Evolutionary conservation across 257 asterid genomes (phyloP).

Genomic region (Solanum ossicruentum): DNA sequence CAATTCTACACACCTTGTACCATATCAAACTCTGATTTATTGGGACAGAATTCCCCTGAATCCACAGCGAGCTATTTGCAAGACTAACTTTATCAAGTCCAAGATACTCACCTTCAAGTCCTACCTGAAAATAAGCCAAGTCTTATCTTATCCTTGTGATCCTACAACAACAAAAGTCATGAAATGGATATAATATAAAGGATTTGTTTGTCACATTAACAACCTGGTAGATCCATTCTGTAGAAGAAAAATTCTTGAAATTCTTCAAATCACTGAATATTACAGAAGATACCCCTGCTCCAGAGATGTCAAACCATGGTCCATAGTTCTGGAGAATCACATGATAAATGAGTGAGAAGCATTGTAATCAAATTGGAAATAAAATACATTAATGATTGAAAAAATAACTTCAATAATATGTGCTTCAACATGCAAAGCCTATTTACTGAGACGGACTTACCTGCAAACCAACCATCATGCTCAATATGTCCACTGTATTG

Average conservation of each 20-base stretch:
- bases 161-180: not conserved
- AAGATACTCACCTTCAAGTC: constrained; percentile 66
- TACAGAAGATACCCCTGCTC: constrained; percentile 57
- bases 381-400: not conserved
- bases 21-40: constrained; percentile 47
- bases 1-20: constrained; percentile 53
- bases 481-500: constrained; percentile 48
- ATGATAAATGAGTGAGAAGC: not conserved
- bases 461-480: constrained; percentile 77
- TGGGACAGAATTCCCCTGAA: constrained; percentile 28
- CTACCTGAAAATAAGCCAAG: constrained; percentile 32
- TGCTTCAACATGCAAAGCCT: not conserved
- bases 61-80: constrained; percentile 65
- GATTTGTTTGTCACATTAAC: not conserved
- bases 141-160: not conserved
- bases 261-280: constrained; percentile 22
- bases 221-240: constrained; percentile 74
- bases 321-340: constrained; percentile 51
- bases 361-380: not conserved
- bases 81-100: constrained; percentile 38
- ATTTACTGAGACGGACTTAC: constrained; percentile 8
- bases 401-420: not conserved
- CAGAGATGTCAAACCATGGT: constrained; percentile 66
- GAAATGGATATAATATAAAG: not conserved
- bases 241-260: constrained; percentile 35